Percentiles rank a stretch among this genome's conserved stretches.
phyloP scores from a whole-genome alignment of 805 yeast genomes.

The Candida coleopterorum region DNA sequence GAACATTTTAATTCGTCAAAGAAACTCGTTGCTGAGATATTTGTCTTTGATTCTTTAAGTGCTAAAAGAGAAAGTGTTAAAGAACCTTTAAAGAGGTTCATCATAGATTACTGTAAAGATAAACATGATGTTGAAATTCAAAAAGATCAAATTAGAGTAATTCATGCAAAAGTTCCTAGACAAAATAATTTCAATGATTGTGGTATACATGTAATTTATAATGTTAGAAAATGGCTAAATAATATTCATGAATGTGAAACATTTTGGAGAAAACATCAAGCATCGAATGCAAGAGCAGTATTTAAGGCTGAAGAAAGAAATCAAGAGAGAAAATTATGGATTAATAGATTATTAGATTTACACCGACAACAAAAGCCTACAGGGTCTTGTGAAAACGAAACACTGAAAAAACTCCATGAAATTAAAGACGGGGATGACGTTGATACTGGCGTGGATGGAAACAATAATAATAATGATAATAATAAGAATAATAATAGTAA shows the following conservation, averaged over 20 bases:
- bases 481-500: too few species aligned
- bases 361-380: conserved; percentile 15
- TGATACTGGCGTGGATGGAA: background rate
- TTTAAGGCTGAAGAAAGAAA: conserved; percentile 27
- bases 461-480: background rate
- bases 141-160: conserved; percentile 42
- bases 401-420: too few species aligned
- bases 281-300: conserved; percentile 11
- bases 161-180: conserved; percentile 60
- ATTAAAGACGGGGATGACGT: background rate
- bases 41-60: conserved; percentile 73
- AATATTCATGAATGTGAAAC: conserved; percentile 44
- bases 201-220: conserved; percentile 86
- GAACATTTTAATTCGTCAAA: background rate
- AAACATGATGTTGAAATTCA: conserved; percentile 47
- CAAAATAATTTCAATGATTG: conserved; percentile 92
- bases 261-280: conserved; percentile 38
- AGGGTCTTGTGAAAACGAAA: too few species aligned
- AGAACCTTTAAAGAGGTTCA: conserved; percentile 51
- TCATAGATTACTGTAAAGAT: conserved; percentile 67
- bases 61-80: conserved; percentile 51
- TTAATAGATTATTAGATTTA: conserved; percentile 18
- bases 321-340: conserved; percentile 23
- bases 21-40: conserved; percentile 33
- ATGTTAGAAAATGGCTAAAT: conserved; percentile 53